These are phyloP conservation scores for Zygosaccharomyces sapae DNA, from an alignment of 1,139 yeast genomes.

Conservation along the genomic window DNA sequence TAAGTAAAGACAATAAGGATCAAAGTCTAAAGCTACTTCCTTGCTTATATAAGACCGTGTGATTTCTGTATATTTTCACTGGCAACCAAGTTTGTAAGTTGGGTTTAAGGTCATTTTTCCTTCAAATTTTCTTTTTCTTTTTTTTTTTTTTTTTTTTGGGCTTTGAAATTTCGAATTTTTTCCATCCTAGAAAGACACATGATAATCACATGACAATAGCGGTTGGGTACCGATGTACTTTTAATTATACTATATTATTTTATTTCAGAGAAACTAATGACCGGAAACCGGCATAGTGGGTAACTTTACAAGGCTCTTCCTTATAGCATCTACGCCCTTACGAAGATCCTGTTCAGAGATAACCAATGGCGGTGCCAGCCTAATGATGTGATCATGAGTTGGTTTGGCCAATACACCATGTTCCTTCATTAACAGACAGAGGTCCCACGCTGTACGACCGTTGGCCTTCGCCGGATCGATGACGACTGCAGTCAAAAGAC, in stretches of 20 bases:
- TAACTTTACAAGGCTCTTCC: constrained; percentile 49
- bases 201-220: too few relatives aligned
- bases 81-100: too few relatives aligned
- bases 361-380: constrained; percentile 94
- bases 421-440: constrained; percentile 84
- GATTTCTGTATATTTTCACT: too few relatives aligned
- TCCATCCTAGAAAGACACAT: too few relatives aligned
- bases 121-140: too few relatives aligned
- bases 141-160: too few relatives aligned
- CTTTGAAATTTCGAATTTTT: too few relatives aligned
- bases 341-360: constrained; percentile 81
- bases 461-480: constrained; percentile 79
- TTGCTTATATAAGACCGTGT: too few relatives aligned
- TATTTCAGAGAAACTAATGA: constrained; percentile 3
- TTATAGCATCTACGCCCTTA: constrained; percentile 74
- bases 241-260: neutral
- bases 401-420: constrained; percentile 93
- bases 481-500: constrained; percentile 85
- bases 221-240: too few relatives aligned
- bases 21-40: too few relatives aligned
- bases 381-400: constrained; percentile 91
- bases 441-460: constrained; percentile 95
- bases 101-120: too few relatives aligned
- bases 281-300: constrained; percentile 9
- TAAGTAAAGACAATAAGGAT: too few relatives aligned